These are phyloP conservation scores for Echium plantagineum DNA, from an alignment of 257 asterid species.

Conservation along the genomic window DNA sequence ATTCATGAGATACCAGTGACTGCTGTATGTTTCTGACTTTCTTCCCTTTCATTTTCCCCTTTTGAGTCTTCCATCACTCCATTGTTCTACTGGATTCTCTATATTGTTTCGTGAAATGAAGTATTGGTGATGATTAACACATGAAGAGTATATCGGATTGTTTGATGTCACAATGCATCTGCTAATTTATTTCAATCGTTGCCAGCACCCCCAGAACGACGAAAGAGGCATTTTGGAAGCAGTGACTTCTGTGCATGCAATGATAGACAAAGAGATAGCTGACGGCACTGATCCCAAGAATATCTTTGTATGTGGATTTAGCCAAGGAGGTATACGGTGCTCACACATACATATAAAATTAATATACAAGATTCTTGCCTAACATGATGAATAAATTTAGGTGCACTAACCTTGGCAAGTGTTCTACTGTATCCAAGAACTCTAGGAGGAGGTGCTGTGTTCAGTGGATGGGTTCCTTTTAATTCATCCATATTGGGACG, in stretches of 20 bases:
- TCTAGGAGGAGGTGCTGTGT: slow-evolving; percentile 92
- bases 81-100: too few species aligned
- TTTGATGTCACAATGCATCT: background rate
- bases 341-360: slow-evolving; percentile 1
- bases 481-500: slow-evolving; percentile 51
- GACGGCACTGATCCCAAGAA: slow-evolving; percentile 64
- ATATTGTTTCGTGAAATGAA: too few species aligned
- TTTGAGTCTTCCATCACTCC: background rate
- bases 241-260: slow-evolving; percentile 66
- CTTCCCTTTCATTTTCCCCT: slow-evolving; percentile 3
- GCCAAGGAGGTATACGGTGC: slow-evolving; percentile 71
- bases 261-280: slow-evolving; percentile 75
- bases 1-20: slow-evolving; percentile 85
- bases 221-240: slow-evolving; percentile 63
- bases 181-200: background rate
- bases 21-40: slow-evolving; percentile 42
- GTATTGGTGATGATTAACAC: too few species aligned
- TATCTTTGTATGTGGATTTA: slow-evolving; percentile 81
- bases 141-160: too few species aligned
- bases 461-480: slow-evolving; percentile 97
- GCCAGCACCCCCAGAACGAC: slow-evolving; percentile 76
- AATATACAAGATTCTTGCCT: background rate
- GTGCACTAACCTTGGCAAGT: slow-evolving; percentile 93
- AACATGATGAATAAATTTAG: slow-evolving; percentile 22
- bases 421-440: slow-evolving; percentile 75